phyloP scores from a whole-genome alignment of 192 early-diverging fungal species.

The Backusella macrospora region DNA sequence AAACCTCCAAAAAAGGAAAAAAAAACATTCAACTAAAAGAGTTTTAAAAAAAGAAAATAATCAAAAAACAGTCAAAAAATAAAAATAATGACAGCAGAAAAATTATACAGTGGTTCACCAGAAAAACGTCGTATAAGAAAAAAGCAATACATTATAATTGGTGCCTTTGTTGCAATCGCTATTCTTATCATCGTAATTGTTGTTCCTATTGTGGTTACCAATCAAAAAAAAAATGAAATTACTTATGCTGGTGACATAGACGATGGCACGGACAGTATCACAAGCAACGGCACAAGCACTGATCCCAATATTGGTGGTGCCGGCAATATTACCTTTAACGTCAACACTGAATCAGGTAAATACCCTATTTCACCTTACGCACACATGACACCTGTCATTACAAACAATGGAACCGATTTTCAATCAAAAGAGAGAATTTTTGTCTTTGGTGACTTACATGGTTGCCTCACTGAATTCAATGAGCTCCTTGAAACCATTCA shows the following conservation, averaged over 20 bases:
- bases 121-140: neutral
- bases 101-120: neutral
- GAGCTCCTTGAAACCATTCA: constrained; percentile 51
- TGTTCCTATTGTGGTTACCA: constrained; percentile 23
- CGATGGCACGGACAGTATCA: neutral
- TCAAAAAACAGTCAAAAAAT: too few species aligned
- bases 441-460: constrained; percentile 77
- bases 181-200: constrained; percentile 26
- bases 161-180: neutral
- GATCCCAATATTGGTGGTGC: too few species aligned
- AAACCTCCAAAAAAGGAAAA: too few species aligned
- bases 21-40: too few species aligned
- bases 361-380: constrained; percentile 33
- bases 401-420: neutral
- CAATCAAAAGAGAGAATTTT: constrained; percentile 45
- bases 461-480: constrained; percentile 57
- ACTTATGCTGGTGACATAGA: neutral
- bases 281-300: neutral
- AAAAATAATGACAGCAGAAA: neutral
- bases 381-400: constrained; percentile 20
- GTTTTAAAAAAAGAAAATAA: too few species aligned
- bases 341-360: neutral
- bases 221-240: neutral
- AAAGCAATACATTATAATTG: neutral
- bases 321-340: neutral